A percentile compares a stretch with the other conserved stretches of the same genome.
Conservation (phyloP, 2,329 filamentous ascomycete species). For the Sporothrix dimorphospora region DNA sequence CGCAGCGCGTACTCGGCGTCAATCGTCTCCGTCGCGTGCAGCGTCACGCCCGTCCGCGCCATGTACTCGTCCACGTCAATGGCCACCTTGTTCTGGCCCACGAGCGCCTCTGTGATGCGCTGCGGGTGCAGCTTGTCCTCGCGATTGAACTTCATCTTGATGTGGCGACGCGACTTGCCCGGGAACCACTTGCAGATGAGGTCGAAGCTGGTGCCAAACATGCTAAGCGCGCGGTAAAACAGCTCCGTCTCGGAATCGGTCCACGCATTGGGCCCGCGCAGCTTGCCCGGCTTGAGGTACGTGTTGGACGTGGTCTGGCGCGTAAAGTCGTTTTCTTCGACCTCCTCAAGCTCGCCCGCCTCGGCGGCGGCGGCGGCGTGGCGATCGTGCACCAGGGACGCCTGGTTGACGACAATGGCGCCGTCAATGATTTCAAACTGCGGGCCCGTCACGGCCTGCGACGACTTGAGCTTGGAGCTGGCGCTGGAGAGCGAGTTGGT, state of each 20-base stretch:
- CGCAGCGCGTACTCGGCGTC: conserved; percentile 54
- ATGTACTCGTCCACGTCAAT: conserved; percentile 66
- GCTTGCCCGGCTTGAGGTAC: conserved; percentile 64
- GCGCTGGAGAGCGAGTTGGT: neutral
- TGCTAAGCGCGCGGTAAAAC: conserved; percentile 74
- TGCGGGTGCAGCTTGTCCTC: conserved; percentile 71
- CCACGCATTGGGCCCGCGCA: conserved; percentile 69
- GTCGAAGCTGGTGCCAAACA: conserved; percentile 83
- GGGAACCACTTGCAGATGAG: conserved; percentile 79
- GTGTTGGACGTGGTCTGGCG: conserved; percentile 69
- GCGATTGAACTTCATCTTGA: conserved; percentile 82
- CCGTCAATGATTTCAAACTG: conserved; percentile 70
- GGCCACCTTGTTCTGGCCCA: conserved; percentile 58
- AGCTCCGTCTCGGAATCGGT: conserved; percentile 69
- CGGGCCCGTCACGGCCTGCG: conserved; percentile 46
- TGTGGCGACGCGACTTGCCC: conserved; percentile 68
- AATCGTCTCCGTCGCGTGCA: conserved; percentile 59
- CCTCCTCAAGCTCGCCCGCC: conserved; percentile 58
- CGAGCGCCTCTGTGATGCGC: conserved; percentile 66
- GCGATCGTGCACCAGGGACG: conserved; percentile 68
- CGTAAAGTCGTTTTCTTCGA: conserved; percentile 80
- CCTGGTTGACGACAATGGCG: conserved; percentile 71
- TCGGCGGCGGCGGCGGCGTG: conserved; percentile 63
- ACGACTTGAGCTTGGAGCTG: conserved; percentile 11
- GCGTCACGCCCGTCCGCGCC: conserved; percentile 55